These are phyloP conservation scores for Kluyveromyces lactis DNA, from an alignment of 805 yeast genomes.

Conservation along the genomic window DNA sequence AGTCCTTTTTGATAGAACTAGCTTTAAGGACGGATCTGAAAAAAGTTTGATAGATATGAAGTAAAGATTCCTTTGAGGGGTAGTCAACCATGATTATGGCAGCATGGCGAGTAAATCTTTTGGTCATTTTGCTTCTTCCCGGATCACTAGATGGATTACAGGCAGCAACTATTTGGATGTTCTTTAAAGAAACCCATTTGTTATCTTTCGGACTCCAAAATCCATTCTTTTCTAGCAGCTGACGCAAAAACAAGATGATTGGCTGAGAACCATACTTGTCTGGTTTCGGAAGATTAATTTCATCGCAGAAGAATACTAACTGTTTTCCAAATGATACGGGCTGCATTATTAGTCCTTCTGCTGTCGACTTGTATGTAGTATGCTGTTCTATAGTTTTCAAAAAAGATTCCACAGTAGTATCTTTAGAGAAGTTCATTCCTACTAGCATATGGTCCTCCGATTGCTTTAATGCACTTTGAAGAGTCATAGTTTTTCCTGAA, in stretches of 20 bases:
- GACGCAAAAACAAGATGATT: conserved; percentile 65
- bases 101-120: conserved; percentile 59
- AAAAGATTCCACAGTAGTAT: conserved; percentile 55
- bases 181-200: conserved; percentile 57
- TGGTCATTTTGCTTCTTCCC: conserved; percentile 53
- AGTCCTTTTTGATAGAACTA: conserved; percentile 54
- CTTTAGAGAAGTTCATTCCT: conserved; percentile 76
- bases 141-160: conserved; percentile 84
- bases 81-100: conserved; percentile 68
- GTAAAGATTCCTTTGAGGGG: conserved; percentile 56
- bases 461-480: conserved; percentile 56
- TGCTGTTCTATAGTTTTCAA: conserved; percentile 62
- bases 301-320: conserved; percentile 85
- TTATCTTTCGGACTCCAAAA: conserved; percentile 60
- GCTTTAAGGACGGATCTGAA: conserved; percentile 46
- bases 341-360: conserved; percentile 43
- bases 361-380: conserved; percentile 50
- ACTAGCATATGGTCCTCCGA: conserved; percentile 51
- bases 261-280: conserved; percentile 71
- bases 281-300: conserved; percentile 68
- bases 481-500: conserved; percentile 91
- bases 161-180: conserved; percentile 86
- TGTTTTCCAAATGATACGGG: conserved; percentile 60
- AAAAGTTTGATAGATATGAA: conserved; percentile 59
- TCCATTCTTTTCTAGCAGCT: conserved; percentile 62